A percentile compares a stretch with the other conserved stretches of the same genome.
phyloP scores from a whole-genome alignment of 1,139 yeast genomes.

The Lodderomyces parapsilosis region DNA sequence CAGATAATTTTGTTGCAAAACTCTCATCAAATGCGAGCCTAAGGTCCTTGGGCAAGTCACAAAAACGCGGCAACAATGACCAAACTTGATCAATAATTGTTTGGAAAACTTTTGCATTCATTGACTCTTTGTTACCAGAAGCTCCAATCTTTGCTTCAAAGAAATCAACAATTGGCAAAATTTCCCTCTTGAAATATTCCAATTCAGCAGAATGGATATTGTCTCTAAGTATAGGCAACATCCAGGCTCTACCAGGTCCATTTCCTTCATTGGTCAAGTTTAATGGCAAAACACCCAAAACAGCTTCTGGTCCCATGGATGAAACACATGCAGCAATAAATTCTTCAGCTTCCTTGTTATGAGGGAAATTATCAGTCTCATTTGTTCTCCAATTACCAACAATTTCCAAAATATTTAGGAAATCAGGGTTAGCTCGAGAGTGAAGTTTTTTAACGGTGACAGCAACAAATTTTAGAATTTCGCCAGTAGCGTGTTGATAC shows the following conservation, averaged over 20 bases:
- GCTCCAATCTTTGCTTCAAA: slow-evolving; percentile 50
- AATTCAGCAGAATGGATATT: slow-evolving; percentile 72
- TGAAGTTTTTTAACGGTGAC: slow-evolving; percentile 65
- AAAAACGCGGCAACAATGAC: slow-evolving; percentile 87
- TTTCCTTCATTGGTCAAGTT: slow-evolving; percentile 49
- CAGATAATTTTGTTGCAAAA: slow-evolving; percentile 78
- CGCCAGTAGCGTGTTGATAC: slow-evolving; percentile 75
- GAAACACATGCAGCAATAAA: slow-evolving; percentile 78
- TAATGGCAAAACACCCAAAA: slow-evolving; percentile 72
- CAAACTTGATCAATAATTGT: slow-evolving; percentile 90
- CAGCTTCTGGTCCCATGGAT: slow-evolving; percentile 83
- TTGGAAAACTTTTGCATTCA: slow-evolving; percentile 71
- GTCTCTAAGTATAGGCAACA: slow-evolving; percentile 89
- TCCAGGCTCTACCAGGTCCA: slow-evolving; percentile 86
- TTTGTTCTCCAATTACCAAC: slow-evolving; percentile 87
- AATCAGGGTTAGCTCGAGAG: slow-evolving; percentile 69
- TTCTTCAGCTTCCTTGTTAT: slow-evolving; percentile 74
- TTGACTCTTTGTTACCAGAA: slow-evolving; percentile 51
- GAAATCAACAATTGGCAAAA: slow-evolving; percentile 66
- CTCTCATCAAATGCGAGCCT: slow-evolving; percentile 60
- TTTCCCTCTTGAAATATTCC: slow-evolving; percentile 56
- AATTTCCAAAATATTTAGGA: slow-evolving; percentile 61
- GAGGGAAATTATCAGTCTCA: slow-evolving; percentile 68
- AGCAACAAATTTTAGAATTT: slow-evolving; percentile 68
- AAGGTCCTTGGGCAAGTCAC: slow-evolving; percentile 82